phyloP scores from a whole-genome alignment of 2,329 filamentous ascomycete species.

The Colletotrichum chlorophyti region DNA sequence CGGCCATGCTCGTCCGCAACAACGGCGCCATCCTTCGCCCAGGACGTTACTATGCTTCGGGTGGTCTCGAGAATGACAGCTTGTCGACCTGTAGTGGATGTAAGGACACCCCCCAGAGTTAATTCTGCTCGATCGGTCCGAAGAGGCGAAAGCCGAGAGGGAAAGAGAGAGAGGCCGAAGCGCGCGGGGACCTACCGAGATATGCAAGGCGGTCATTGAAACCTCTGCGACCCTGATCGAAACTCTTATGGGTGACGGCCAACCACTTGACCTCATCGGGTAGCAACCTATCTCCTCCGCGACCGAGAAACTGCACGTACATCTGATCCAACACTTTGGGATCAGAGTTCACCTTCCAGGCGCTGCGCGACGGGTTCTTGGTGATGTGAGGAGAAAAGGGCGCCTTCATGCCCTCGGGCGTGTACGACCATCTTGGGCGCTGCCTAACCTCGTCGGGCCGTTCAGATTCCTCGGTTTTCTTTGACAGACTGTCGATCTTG shows the following conservation, averaged over 20 bases:
- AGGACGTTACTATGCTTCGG: slow-evolving; percentile 62
- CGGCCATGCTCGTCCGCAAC: slow-evolving; percentile 60
- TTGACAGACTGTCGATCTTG: slow-evolving; percentile 22
- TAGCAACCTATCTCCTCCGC: slow-evolving; percentile 74
- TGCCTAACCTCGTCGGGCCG: slow-evolving; percentile 14
- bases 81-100: slow-evolving; percentile 34
- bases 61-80: slow-evolving; percentile 35
- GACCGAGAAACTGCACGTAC: slow-evolving; percentile 79
- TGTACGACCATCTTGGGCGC: slow-evolving; percentile 72
- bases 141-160: neutral
- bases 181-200: slow-evolving; percentile 71
- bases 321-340: slow-evolving; percentile 77
- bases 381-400: slow-evolving; percentile 68
- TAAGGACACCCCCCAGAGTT: slow-evolving; percentile 11
- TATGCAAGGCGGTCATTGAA: slow-evolving; percentile 95
- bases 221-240: slow-evolving; percentile 91
- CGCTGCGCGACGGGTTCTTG: slow-evolving; percentile 58
- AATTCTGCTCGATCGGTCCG: neutral
- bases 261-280: slow-evolving; percentile 96
- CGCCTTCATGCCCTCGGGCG: slow-evolving; percentile 73
- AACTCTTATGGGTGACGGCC: slow-evolving; percentile 97
- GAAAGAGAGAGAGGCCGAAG: neutral
- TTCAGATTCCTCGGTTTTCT: slow-evolving; percentile 11
- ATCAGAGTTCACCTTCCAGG: slow-evolving; percentile 77
- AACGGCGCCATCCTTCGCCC: slow-evolving; percentile 33